A percentile compares a stretch with the other conserved stretches of the same genome.
phyloP scores from a whole-genome alignment of 1,139 yeast species.

The Zygosaccharomyces pseudobailii region DNA sequence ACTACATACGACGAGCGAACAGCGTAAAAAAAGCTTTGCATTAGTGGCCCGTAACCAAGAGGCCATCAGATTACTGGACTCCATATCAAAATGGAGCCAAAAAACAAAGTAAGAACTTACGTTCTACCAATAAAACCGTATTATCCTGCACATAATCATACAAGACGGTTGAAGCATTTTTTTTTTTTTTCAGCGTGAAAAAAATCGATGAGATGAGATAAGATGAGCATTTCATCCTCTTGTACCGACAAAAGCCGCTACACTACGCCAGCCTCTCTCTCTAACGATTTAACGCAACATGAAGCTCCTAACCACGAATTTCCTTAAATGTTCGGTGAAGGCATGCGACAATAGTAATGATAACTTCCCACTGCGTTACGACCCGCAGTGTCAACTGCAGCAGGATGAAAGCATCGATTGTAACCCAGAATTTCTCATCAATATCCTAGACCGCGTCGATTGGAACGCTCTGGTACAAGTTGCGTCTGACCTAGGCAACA shows the following conservation, averaged over 20 bases:
- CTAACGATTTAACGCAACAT: slow-evolving; percentile 35
- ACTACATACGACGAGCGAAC: slow-evolving; percentile 1
- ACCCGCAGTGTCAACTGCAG: slow-evolving; percentile 60
- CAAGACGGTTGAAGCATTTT: background rate
- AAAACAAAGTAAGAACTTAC: background rate
- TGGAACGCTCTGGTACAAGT: slow-evolving; percentile 82
- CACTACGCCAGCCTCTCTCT: background rate
- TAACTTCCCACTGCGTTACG: slow-evolving; percentile 75
- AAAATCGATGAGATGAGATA: background rate
- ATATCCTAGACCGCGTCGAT: slow-evolving; percentile 76
- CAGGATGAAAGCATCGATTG: slow-evolving; percentile 72
- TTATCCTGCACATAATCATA: background rate
- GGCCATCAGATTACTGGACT: slow-evolving; percentile 14
- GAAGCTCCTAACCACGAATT: slow-evolving; percentile 93
- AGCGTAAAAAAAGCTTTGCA: slow-evolving; percentile 14
- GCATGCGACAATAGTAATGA: slow-evolving; percentile 68
- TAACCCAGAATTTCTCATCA: slow-evolving; percentile 73
- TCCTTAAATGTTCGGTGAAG: slow-evolving; percentile 89
- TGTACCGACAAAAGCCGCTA: background rate
- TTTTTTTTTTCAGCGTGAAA: background rate
- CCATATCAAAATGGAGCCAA: slow-evolving; percentile 14
- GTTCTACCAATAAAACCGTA: background rate
- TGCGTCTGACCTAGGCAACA: slow-evolving; percentile 69
- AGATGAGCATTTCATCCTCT: background rate
- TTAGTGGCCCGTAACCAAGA: slow-evolving; percentile 15